Percentiles rank a stretch among this genome's conserved stretches.
Conservation (phyloP, 805 yeast genomes). For the Alloascoidea africana region DNA sequence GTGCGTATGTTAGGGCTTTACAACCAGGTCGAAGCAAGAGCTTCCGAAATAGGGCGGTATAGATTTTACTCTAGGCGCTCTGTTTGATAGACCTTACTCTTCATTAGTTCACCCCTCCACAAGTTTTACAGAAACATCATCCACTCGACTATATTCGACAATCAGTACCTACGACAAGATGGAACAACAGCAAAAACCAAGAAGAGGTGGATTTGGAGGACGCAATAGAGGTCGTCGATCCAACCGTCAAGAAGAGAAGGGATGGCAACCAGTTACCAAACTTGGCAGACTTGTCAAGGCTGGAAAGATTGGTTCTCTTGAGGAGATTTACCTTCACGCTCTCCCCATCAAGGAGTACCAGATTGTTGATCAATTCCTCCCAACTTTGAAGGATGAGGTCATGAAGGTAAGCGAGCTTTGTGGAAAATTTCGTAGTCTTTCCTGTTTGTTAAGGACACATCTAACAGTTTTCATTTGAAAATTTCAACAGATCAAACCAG, state of each 20-base stretch:
- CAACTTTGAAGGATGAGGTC: constrained; percentile 94
- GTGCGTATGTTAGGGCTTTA: no score
- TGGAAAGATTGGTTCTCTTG: constrained; percentile 91
- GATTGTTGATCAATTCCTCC: constrained; percentile 92
- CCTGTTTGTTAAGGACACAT: no score
- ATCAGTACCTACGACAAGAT: no score
- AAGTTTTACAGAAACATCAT: no score
- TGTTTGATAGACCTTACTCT: no score
- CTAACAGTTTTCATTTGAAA: neutral
- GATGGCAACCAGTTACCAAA: constrained; percentile 99
- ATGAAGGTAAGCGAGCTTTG: constrained; percentile 62
- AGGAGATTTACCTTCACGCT: constrained; percentile 98
- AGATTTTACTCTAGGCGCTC: no score
- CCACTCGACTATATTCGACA: no score
- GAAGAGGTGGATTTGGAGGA: constrained; percentile 38
- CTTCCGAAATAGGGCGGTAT: no score
- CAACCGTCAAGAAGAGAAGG: constrained; percentile 88
- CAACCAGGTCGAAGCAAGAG: no score
- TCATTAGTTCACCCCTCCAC: no score
- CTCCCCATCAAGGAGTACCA: constrained; percentile 99
- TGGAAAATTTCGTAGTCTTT: no score
- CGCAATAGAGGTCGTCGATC: constrained; percentile 55
- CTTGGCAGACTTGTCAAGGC: constrained; percentile 99
- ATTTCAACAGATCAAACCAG: constrained; percentile 73
- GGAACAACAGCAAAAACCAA: no score